These are phyloP conservation scores for Wickerhamomyces ciferrii DNA, from an alignment of 805 yeast genomes.

Conservation along the genomic window DNA sequence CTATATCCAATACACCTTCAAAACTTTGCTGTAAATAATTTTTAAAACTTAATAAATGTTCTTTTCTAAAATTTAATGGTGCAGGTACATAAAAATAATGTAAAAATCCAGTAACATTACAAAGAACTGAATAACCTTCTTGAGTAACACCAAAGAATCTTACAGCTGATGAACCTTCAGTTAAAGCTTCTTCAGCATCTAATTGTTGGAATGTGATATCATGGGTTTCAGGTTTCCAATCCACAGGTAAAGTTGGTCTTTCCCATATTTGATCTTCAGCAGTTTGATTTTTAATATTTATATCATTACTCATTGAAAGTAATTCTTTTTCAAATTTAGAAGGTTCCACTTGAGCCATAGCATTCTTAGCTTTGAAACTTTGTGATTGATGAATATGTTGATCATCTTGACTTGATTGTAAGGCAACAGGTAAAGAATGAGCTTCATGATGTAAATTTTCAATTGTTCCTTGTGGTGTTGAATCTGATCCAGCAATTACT, in stretches of 20 bases:
- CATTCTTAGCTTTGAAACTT: conserved; percentile 23
- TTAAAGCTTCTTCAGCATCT: conserved; percentile 82
- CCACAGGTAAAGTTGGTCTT: conserved; percentile 50
- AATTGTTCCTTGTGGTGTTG: conserved; percentile 12
- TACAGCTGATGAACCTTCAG: conserved; percentile 56
- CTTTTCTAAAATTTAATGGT: conserved; percentile 67
- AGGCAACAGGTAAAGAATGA: conserved; percentile 21
- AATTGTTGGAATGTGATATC: conserved; percentile 83
- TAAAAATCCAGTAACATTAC: conserved; percentile 82
- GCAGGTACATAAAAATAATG: conserved; percentile 93
- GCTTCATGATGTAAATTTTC: conserved; percentile 20
- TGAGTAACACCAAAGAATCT: conserved; percentile 91
- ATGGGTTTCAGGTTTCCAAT: conserved; percentile 39
- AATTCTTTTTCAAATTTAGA: conserved; percentile 51
- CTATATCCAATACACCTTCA: conserved; percentile 62
- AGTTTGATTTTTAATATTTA: conserved; percentile 15
- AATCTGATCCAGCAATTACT: conserved; percentile 11
- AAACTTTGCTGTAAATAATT: conserved; percentile 38
- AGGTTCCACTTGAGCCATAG: conserved; percentile 28
- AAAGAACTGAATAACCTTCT: conserved; percentile 82
- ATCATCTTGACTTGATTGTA: conserved; percentile 7
- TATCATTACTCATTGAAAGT: conserved; percentile 34
- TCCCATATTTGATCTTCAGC: conserved; percentile 37
- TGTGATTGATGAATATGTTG: conserved; percentile 21
- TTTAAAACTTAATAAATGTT: conserved; percentile 43